These are phyloP conservation scores for Pseudocercospora ulei DNA, from an alignment of 2,329 filamentous ascomycete species.

Conservation along the genomic window DNA sequence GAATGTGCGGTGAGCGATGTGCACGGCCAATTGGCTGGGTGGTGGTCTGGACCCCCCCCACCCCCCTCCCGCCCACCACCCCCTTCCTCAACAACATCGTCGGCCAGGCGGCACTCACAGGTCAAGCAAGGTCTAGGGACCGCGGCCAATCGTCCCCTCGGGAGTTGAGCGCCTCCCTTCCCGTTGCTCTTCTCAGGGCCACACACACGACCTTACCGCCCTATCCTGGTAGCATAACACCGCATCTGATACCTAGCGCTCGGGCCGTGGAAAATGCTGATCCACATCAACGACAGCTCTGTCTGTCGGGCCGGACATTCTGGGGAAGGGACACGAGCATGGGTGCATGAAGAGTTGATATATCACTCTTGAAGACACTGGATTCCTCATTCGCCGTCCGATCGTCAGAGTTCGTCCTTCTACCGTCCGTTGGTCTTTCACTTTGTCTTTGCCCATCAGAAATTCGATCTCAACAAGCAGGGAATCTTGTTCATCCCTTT, in stretches of 20 bases:
- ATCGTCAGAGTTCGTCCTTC: conserved; percentile 16
- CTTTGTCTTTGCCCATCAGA: conserved; percentile 12
- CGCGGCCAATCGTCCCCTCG: conserved; percentile 16
- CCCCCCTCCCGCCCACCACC: too few relatives aligned
- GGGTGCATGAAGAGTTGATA: conserved; percentile 17
- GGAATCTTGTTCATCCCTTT: conserved; percentile 4
- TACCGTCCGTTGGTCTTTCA: conserved; percentile 15
- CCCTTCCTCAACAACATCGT: conserved; percentile 15
- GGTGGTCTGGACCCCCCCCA: conserved; percentile 10
- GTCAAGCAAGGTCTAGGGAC: conserved; percentile 14
- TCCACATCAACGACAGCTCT: conserved; percentile 20
- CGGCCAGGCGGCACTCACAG: conserved; percentile 9
- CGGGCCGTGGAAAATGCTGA: conserved; percentile 19
- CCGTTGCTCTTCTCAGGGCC: conserved; percentile 12
- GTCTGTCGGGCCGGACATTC: conserved; percentile 14
- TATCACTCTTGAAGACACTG: too few relatives aligned
- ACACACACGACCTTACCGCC: conserved; percentile 16
- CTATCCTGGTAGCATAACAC: conserved; percentile 19
- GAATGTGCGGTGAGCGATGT: conserved; percentile 21
- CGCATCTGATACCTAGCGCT: conserved; percentile 21
- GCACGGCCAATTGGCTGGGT: conserved; percentile 11
- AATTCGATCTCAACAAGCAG: conserved; percentile 5
- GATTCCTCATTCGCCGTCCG: conserved; percentile 13
- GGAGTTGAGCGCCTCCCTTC: conserved; percentile 21
- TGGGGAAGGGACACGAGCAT: conserved; percentile 12